A percentile compares a stretch with the other conserved stretches of the same genome.
phyloP scores from a whole-genome alignment of 257 asterid genomes.

The Datura wrightii region DNA sequence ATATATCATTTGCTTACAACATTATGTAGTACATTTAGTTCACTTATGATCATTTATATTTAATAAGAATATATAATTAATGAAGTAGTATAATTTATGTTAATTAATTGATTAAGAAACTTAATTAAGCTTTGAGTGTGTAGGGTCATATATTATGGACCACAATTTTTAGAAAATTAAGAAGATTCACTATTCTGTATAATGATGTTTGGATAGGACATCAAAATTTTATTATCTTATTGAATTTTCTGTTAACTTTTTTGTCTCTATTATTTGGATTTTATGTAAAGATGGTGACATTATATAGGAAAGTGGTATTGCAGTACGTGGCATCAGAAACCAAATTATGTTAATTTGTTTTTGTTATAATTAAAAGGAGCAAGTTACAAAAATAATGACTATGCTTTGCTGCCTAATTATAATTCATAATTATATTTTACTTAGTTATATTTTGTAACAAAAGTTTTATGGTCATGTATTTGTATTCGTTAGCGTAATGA shows the following conservation, averaged over 20 bases:
- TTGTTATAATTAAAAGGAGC: background rate
- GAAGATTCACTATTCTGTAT: background rate
- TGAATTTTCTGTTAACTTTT: background rate
- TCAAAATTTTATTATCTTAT: background rate
- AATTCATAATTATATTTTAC: too few species aligned
- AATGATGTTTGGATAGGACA: background rate
- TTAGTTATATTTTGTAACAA: too few species aligned
- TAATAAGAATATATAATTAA: background rate
- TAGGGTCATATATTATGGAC: background rate
- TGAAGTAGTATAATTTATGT: background rate
- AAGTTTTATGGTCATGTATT: too few species aligned
- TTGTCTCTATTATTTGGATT: conserved; percentile 7
- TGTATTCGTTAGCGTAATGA: too few species aligned
- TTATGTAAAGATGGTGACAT: background rate
- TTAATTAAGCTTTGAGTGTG: background rate
- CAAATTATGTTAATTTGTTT: background rate
- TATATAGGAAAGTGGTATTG: background rate
- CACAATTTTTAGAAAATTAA: background rate
- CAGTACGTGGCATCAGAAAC: background rate
- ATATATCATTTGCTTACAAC: background rate
- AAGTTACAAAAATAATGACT: too few species aligned
- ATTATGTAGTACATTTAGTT: background rate
- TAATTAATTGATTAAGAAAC: background rate
- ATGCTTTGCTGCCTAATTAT: too few species aligned
- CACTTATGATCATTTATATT: background rate